Conservation (phyloP, 2,329 filamentous ascomycete species). For the Zasmidium cellare region DNA sequence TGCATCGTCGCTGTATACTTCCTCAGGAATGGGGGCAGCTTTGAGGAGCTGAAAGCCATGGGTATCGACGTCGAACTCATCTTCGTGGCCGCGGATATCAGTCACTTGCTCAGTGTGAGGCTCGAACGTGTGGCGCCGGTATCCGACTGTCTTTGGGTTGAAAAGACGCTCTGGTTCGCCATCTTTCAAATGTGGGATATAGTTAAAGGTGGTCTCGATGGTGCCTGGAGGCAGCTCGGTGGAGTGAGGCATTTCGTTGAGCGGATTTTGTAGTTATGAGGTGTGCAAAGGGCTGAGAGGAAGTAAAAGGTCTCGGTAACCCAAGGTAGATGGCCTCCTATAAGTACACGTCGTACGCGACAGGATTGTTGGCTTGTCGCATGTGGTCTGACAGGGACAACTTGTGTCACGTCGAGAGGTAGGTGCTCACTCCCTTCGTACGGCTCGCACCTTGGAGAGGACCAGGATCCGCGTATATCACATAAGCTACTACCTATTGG, state of each 20-base stretch:
- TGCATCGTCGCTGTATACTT: neutral
- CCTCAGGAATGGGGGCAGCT: neutral
- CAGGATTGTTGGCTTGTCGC: too few relatives aligned
- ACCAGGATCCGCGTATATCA: too few relatives aligned
- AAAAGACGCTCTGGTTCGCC: neutral
- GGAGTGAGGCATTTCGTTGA: constrained; percentile 1
- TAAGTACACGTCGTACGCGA: too few relatives aligned
- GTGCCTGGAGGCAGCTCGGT: neutral
- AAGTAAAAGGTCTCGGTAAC: too few relatives aligned
- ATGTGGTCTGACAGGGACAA: too few relatives aligned
- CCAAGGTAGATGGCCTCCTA: too few relatives aligned
- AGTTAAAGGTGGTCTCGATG: neutral
- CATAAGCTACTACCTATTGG: too few relatives aligned
- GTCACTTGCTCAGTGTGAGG: neutral
- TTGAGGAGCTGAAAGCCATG: neutral
- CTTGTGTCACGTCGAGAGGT: too few relatives aligned
- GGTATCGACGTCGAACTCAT: constrained; percentile 2
- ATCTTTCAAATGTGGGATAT: neutral
- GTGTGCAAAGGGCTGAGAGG: too few relatives aligned
- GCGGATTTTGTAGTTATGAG: neutral
- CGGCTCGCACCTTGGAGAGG: too few relatives aligned
- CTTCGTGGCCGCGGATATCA: neutral
- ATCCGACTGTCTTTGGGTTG: neutral
- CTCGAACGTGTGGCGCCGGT: neutral
- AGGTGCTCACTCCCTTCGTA: too few relatives aligned